Conservation (phyloP, 768 basidiomycete genomes). For the Amanita rubescens region DNA sequence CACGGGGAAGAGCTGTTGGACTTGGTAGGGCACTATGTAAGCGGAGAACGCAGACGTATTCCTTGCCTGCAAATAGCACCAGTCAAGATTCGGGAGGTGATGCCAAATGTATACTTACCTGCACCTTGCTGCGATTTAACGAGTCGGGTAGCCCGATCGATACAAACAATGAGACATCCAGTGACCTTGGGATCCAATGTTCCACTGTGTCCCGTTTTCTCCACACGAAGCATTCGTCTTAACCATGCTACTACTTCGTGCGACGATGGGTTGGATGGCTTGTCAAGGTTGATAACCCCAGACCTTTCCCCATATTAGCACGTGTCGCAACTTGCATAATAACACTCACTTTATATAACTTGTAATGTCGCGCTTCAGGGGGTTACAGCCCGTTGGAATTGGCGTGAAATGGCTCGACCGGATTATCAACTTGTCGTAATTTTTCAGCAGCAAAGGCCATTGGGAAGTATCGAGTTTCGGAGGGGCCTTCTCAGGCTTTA, state of each 20-base stretch:
- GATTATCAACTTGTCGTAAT: conserved; percentile 94
- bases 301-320: conserved; percentile 48
- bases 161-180: conserved; percentile 97
- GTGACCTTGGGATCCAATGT: conserved; percentile 99
- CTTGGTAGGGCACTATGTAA: conserved; percentile 78
- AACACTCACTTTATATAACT: conserved; percentile 78
- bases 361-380: conserved; percentile 88
- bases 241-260: conserved; percentile 99
- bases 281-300: conserved; percentile 98
- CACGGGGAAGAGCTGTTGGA: conserved; percentile 83
- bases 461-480: conserved; percentile 90
- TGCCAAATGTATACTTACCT: conserved; percentile 41
- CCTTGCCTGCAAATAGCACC: conserved; percentile 61
- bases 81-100: background rate
- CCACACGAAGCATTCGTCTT: conserved; percentile 90
- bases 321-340: background rate
- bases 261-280: conserved; percentile 97
- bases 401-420: conserved; percentile 98
- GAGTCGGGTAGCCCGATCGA: conserved; percentile 94
- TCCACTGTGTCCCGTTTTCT: conserved; percentile 98
- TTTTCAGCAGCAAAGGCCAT: conserved; percentile 97
- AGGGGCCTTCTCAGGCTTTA: conserved; percentile 68
- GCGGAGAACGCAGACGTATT: conserved; percentile 95
- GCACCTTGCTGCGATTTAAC: conserved; percentile 99
- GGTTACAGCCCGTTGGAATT: conserved; percentile 89